A percentile compares a stretch with the other conserved stretches of the same genome.
Evolutionary conservation across 164 flowering plant species (phyloP).

Genomic region (Umbellularia californica): DNA sequence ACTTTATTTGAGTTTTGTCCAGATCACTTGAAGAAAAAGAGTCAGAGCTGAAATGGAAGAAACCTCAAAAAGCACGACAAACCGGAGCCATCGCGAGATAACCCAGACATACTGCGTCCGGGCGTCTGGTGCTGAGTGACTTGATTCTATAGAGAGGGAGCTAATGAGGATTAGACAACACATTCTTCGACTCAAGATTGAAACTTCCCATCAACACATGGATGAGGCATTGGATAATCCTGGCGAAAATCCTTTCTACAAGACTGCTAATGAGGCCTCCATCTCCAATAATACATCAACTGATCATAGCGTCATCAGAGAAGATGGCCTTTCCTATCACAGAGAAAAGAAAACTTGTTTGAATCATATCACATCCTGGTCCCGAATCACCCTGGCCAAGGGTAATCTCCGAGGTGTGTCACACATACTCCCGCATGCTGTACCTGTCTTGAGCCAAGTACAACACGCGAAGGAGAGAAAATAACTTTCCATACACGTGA

Average conservation of each 20-base stretch:
- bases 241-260: not conserved
- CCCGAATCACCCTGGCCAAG: too few relatives aligned
- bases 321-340: not conserved
- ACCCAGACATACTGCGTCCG: too few relatives aligned
- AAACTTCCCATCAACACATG: not conserved
- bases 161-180: not conserved
- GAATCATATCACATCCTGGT: too few relatives aligned
- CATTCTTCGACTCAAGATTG: slow-evolving; percentile 5
- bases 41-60: too few relatives aligned
- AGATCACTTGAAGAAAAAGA: not conserved
- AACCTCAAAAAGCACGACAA: too few relatives aligned
- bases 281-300: not conserved
- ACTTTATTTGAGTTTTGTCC: not conserved
- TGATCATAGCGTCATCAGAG: not conserved
- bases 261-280: not conserved
- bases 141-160: not conserved
- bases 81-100: too few relatives aligned
- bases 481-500: too few relatives aligned
- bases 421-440: too few relatives aligned
- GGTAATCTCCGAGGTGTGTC: too few relatives aligned
- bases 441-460: too few relatives aligned
- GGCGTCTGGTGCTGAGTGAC: too few relatives aligned
- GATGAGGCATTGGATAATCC: not conserved
- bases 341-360: not conserved
- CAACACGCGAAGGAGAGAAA: too few relatives aligned